Conservation (phyloP, 352 stramenopile species). For the Pythium sp. region DNA sequence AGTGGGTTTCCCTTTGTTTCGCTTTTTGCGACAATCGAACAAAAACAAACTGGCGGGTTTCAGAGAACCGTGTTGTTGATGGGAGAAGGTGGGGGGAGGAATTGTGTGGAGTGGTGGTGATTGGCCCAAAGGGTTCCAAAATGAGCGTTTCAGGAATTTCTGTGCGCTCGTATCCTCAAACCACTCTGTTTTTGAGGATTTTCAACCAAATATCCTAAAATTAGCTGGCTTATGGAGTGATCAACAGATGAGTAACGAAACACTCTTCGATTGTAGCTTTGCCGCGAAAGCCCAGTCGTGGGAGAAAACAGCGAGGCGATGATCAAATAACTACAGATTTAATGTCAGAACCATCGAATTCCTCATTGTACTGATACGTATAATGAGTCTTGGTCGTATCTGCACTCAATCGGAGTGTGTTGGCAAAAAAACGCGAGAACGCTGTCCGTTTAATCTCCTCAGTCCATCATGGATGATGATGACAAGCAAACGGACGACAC, state of each 20-base stretch:
- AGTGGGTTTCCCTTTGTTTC: too few relatives aligned
- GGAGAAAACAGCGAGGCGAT: not conserved
- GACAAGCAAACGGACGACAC: not conserved
- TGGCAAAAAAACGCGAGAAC: not conserved
- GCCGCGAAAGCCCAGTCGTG: not conserved
- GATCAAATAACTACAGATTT: too few relatives aligned
- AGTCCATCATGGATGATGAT: not conserved
- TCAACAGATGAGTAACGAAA: not conserved
- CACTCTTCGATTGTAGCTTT: not conserved
- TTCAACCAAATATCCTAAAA: not conserved
- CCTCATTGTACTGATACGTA: too few relatives aligned
- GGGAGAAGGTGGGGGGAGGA: not conserved
- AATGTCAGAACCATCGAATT: too few relatives aligned
- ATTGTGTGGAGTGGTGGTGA: not conserved
- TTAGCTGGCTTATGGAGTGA: not conserved
- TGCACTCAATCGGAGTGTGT: not conserved
- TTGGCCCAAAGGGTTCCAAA: not conserved
- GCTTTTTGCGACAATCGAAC: not conserved
- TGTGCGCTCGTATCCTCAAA: not conserved
- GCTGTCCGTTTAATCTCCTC: not conserved
- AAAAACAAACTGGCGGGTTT: not conserved
- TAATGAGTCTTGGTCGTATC: not conserved
- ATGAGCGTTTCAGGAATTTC: not conserved
- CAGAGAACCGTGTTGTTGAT: not conserved
- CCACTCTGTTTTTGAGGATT: not conserved